Evolutionary conservation across 2,329 filamentous ascomycete genomes (phyloP).

Genomic region (Botryotinia convoluta): DNA sequence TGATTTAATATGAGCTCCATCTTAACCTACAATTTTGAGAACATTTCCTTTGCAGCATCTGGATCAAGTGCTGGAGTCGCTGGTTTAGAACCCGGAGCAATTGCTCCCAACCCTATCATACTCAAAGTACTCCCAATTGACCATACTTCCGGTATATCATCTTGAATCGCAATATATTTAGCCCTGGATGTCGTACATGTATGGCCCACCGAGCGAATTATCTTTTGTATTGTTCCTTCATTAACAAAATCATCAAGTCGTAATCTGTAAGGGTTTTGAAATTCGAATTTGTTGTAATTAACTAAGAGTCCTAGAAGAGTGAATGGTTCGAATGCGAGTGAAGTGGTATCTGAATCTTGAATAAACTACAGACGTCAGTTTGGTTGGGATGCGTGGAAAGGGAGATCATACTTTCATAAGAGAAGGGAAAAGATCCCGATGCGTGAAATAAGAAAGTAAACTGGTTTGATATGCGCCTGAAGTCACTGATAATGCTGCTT

Average conservation of each 20-base stretch:
- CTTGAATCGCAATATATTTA: slow-evolving; percentile 80
- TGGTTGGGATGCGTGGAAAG: background rate
- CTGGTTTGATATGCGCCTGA: slow-evolving; percentile 96
- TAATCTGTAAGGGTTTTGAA: slow-evolving; percentile 91
- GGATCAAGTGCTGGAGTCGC: slow-evolving; percentile 63
- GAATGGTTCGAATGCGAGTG: slow-evolving; percentile 69
- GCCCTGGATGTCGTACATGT: slow-evolving; percentile 67
- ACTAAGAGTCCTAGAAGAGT: slow-evolving; percentile 80
- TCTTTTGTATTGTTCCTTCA: slow-evolving; percentile 78
- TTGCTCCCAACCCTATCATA: slow-evolving; percentile 78
- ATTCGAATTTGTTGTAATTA: slow-evolving; percentile 99
- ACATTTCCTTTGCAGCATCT: slow-evolving; percentile 79
- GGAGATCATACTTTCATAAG: slow-evolving; percentile 74
- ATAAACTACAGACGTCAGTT: slow-evolving; percentile 58
- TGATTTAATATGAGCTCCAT: background rate
- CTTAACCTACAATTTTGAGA: slow-evolving; percentile 67
- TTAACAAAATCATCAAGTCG: slow-evolving; percentile 95
- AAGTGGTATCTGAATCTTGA: slow-evolving; percentile 68
- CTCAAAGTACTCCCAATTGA: slow-evolving; percentile 74
- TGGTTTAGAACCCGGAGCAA: slow-evolving; percentile 67
- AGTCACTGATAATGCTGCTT: slow-evolving; percentile 77
- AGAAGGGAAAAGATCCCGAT: slow-evolving; percentile 88
- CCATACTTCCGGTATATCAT: slow-evolving; percentile 90
- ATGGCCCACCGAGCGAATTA: slow-evolving; percentile 72
- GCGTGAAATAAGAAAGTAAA: slow-evolving; percentile 89